These are phyloP conservation scores for Hebeloma cylindrosporum DNA, from an alignment of 768 basidiomycete species.

Conservation along the genomic window DNA sequence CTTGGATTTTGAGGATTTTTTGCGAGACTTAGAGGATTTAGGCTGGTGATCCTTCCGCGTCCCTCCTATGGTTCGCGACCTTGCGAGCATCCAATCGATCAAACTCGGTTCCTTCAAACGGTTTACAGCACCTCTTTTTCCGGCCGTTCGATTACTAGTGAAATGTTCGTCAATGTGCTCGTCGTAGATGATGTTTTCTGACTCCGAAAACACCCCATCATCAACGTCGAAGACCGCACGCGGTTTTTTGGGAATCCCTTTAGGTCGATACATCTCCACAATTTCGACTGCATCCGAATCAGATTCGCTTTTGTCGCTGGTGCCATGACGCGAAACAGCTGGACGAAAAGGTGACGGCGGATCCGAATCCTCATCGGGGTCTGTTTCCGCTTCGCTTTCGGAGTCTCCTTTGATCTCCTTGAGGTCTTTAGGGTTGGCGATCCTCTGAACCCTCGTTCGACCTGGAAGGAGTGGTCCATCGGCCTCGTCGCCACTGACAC, in stretches of 20 bases:
- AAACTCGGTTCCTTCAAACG: slow-evolving; percentile 44
- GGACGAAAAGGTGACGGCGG: slow-evolving; percentile 16
- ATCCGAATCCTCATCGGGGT: slow-evolving; percentile 20
- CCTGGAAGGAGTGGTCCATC: slow-evolving; percentile 50
- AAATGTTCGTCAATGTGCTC: slow-evolving; percentile 12
- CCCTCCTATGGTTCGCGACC: slow-evolving; percentile 33
- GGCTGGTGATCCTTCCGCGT: slow-evolving; percentile 4
- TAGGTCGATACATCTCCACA: slow-evolving; percentile 9
- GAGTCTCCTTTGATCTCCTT: slow-evolving; percentile 58
- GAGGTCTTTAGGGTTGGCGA: slow-evolving; percentile 29
- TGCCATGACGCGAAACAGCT: slow-evolving; percentile 18
- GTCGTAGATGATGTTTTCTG: too few relatives aligned
- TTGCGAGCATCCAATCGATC: slow-evolving; percentile 70
- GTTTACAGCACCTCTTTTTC: background rate
- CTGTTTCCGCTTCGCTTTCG: slow-evolving; percentile 45
- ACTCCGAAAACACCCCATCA: background rate
- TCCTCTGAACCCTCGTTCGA: slow-evolving; percentile 43
- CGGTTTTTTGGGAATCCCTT: background rate
- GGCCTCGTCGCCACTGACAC: slow-evolving; percentile 21
- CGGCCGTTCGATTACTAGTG: background rate
- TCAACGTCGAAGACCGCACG: background rate
- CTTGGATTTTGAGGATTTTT: slow-evolving; percentile 21
- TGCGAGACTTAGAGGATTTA: background rate
- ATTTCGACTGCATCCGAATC: slow-evolving; percentile 16
- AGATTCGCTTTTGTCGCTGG: slow-evolving; percentile 30